A percentile compares a stretch with the other conserved stretches of the same genome.
phyloP scores from a whole-genome alignment of 2,329 filamentous ascomycete genomes.

The Aspergillus oerlinghausenensis region DNA sequence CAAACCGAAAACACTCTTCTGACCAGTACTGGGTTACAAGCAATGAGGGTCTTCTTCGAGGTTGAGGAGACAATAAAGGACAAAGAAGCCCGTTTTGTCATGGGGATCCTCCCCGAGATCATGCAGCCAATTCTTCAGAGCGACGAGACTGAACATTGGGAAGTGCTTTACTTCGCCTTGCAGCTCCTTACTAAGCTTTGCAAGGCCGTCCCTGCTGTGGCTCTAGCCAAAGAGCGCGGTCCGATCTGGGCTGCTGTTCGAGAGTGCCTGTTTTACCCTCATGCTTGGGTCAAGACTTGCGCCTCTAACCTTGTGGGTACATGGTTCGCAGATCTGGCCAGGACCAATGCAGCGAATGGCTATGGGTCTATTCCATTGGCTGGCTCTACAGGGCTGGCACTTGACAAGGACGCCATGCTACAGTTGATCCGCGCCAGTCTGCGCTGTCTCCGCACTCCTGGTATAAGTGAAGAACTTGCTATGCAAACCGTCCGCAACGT shows the following conservation, averaged over 20 bases:
- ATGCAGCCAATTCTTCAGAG: constrained; percentile 49
- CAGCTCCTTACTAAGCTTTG: constrained; percentile 65
- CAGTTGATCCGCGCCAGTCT: constrained; percentile 55
- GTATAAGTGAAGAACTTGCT: constrained; percentile 69
- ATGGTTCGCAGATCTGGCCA: constrained; percentile 77
- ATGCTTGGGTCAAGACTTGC: constrained; percentile 70
- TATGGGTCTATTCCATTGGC: constrained; percentile 57
- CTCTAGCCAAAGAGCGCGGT: constrained; percentile 57
- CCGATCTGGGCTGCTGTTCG: constrained; percentile 69
- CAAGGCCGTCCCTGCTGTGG: constrained; percentile 59
- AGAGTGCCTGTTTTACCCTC: constrained; percentile 65
- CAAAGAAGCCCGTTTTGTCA: constrained; percentile 63
- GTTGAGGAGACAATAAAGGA: constrained; percentile 59
- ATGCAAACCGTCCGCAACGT: constrained; percentile 75
- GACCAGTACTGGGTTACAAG: constrained; percentile 68
- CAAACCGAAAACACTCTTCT: constrained; percentile 69
- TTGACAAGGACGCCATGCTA: constrained; percentile 62
- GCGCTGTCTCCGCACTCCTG: constrained; percentile 56
- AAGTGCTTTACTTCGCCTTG: constrained; percentile 70
- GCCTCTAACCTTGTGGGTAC: constrained; percentile 68
- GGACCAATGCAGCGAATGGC: constrained; percentile 52
- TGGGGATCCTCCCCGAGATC: constrained; percentile 50
- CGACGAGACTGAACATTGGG: constrained; percentile 54
- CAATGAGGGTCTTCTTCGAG: constrained; percentile 80
- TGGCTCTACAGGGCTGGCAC: constrained; percentile 66